Evolutionary conservation across 1,284 basidiomycete species (phyloP).

Genomic region (Tilletia walkeri): DNA sequence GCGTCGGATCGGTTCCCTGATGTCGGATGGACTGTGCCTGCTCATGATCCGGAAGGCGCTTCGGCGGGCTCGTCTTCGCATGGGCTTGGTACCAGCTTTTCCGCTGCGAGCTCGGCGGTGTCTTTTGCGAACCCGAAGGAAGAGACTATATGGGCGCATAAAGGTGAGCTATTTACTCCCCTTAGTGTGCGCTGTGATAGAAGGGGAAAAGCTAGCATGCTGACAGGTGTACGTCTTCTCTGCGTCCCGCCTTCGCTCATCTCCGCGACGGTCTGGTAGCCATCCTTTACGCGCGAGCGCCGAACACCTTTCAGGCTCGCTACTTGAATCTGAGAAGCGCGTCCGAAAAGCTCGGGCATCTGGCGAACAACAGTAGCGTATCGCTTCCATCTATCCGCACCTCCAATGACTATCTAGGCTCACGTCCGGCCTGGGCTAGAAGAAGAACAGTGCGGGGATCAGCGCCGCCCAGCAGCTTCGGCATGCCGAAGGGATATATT

Average conservation of each 20-base stretch:
- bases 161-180: slow-evolving; percentile 63
- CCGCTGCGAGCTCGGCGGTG: slow-evolving; percentile 58
- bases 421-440: not conserved
- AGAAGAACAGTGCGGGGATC: slow-evolving; percentile 18
- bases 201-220: not conserved
- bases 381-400: slow-evolving; percentile 33
- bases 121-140: slow-evolving; percentile 33
- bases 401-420: slow-evolving; percentile 13
- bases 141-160: slow-evolving; percentile 72
- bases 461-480: slow-evolving; percentile 22
- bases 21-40: slow-evolving; percentile 33
- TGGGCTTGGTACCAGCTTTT: slow-evolving; percentile 20
- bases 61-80: not conserved
- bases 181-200: not conserved
- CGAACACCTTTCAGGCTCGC: slow-evolving; percentile 44
- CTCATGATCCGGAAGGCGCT: not conserved
- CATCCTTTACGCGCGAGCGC: slow-evolving; percentile 85
- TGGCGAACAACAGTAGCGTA: slow-evolving; percentile 34
- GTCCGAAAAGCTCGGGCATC: slow-evolving; percentile 38
- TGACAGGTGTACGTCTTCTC: not conserved
- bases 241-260: not conserved
- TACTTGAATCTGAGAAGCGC: slow-evolving; percentile 69
- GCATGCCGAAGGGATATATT: slow-evolving; percentile 1
- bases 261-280: slow-evolving; percentile 60
- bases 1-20: slow-evolving; percentile 44